phyloP scores from a whole-genome alignment of 768 basidiomycete genomes.

The Polyporus arcularius region DNA sequence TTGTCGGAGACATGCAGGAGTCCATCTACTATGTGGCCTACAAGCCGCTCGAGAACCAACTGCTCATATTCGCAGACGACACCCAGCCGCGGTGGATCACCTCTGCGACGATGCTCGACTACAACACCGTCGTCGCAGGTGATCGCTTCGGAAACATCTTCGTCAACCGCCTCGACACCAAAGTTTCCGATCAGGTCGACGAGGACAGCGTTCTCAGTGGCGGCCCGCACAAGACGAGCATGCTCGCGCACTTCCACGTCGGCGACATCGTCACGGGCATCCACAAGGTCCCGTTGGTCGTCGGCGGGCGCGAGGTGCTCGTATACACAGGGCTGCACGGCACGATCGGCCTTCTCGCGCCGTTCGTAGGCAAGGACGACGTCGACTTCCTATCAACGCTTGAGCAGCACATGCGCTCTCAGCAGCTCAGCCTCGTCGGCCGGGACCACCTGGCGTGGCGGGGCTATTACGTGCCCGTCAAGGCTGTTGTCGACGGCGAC shows the following conservation, averaged over 20 bases:
- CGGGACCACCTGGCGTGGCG: conserved; percentile 95
- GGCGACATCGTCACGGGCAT: conserved; percentile 93
- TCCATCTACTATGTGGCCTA: conserved; percentile 90
- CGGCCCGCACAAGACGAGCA: conserved; percentile 90
- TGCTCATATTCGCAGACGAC: conserved; percentile 95
- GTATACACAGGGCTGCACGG: conserved; percentile 94
- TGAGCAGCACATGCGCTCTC: conserved; percentile 93
- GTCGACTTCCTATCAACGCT: conserved; percentile 97
- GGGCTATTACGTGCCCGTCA: conserved; percentile 95
- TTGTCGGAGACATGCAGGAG: conserved; percentile 98
- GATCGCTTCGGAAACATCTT: conserved; percentile 98
- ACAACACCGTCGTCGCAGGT: conserved; percentile 88
- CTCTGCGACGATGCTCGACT: conserved; percentile 90
- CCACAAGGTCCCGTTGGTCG: conserved; percentile 87
- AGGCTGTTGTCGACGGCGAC: conserved; percentile 94
- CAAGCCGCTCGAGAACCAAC: conserved; percentile 91
- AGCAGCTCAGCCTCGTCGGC: conserved; percentile 86
- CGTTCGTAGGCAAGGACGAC: conserved; percentile 96
- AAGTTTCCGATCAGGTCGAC: conserved; percentile 89
- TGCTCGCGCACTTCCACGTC: conserved; percentile 89
- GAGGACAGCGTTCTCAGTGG: conserved; percentile 94
- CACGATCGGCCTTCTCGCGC: conserved; percentile 95
- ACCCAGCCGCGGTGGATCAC: conserved; percentile 90
- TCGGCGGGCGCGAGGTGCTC: conserved; percentile 94
- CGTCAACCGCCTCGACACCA: conserved; percentile 83